These are phyloP conservation scores for Lasiodiplodia gonubiensis DNA, from an alignment of 2,329 filamentous ascomycete genomes.

Conservation along the genomic window DNA sequence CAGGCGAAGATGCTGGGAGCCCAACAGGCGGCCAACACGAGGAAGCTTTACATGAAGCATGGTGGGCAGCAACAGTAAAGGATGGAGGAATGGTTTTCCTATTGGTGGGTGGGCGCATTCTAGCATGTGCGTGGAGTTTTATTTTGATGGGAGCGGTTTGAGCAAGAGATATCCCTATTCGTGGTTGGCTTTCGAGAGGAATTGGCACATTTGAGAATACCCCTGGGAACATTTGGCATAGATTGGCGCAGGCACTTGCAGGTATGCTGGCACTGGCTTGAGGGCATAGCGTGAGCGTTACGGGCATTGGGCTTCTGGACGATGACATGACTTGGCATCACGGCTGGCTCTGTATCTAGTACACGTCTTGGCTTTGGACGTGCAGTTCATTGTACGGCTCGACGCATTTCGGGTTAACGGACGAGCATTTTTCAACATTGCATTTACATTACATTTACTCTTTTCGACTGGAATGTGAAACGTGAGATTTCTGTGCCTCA, in stretches of 20 bases:
- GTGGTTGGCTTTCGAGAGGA: conserved; percentile 15
- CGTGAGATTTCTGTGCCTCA: not conserved
- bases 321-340: conserved; percentile 22
- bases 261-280: conserved; percentile 12
- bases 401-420: not conserved
- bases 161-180: conserved; percentile 28
- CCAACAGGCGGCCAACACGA: conserved; percentile 14
- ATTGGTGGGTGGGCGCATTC: not conserved
- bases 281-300: conserved; percentile 15
- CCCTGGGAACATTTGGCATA: conserved; percentile 19
- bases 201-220: conserved; percentile 25
- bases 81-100: not conserved
- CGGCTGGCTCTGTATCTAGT: conserved; percentile 15
- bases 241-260: conserved; percentile 15
- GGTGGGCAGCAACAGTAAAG: conserved; percentile 8
- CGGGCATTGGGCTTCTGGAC: conserved; percentile 18
- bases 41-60: conserved; percentile 26
- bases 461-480: not conserved
- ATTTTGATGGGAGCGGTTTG: not conserved
- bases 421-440: not conserved
- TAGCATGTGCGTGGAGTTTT: conserved; percentile 21
- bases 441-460: not conserved
- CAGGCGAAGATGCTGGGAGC: conserved; percentile 68
- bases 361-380: conserved; percentile 19
- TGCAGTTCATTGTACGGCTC: conserved; percentile 3